A percentile compares a stretch with the other conserved stretches of the same genome.
These are phyloP conservation scores for Tulasnella sp. DNA, from an alignment of 768 basidiomycete genomes.

Conservation along the genomic window DNA sequence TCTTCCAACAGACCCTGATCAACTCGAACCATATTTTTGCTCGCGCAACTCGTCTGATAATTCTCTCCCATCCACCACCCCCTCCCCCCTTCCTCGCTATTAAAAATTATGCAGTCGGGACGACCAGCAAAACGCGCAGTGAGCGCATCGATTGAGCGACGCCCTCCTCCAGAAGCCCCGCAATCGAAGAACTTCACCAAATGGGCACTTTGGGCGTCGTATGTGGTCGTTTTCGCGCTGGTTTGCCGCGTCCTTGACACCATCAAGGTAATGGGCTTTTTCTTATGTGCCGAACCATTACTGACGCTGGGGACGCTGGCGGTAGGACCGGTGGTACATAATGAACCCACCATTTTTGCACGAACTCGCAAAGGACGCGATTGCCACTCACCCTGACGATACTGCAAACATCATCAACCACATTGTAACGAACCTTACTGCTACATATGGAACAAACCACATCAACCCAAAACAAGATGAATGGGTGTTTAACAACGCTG, in stretches of 20 bases:
- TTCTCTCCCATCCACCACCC: background rate
- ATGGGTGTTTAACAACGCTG: slow-evolving; percentile 97
- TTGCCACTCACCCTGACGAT: slow-evolving; percentile 66
- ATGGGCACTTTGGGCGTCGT: background rate
- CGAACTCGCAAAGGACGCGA: slow-evolving; percentile 71
- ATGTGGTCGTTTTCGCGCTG: slow-evolving; percentile 33
- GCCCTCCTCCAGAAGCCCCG: slow-evolving; percentile 5
- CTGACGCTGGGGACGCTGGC: background rate
- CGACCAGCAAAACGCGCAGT: slow-evolving; percentile 3
- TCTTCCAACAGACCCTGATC: background rate
- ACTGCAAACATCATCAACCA: slow-evolving; percentile 75
- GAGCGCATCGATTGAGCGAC: background rate
- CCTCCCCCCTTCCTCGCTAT: background rate
- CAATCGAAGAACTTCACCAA: background rate
- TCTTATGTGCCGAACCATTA: background rate
- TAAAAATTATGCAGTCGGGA: background rate
- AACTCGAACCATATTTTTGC: slow-evolving; percentile 6
- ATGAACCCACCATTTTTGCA: slow-evolving; percentile 75
- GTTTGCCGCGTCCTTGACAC: slow-evolving; percentile 40
- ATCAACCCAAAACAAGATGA: slow-evolving; percentile 63
- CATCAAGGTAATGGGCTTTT: slow-evolving; percentile 39
- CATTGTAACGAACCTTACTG: slow-evolving; percentile 79
- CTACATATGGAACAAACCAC: slow-evolving; percentile 64
- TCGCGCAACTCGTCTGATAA: background rate
- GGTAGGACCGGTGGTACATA: slow-evolving; percentile 73